Evolutionary conservation across 345 rosid species (phyloP).

Genomic region (Moringa oleifera): DNA sequence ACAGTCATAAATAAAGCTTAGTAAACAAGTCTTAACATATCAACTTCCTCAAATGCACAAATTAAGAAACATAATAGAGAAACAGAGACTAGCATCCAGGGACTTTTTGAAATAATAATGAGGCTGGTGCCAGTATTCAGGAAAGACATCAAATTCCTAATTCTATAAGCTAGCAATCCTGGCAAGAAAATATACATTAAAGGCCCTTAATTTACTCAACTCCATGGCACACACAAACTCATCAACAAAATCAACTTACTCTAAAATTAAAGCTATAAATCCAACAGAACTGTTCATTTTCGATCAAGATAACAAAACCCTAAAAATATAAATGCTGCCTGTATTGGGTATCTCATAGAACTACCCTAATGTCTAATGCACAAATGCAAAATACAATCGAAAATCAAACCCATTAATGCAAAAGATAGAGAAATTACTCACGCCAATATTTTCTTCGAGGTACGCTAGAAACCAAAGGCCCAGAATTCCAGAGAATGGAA

Average conservation of each 20-base stretch:
- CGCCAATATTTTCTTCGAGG: constrained; percentile 16
- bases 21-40: background rate
- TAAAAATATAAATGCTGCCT: background rate
- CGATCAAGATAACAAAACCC: background rate
- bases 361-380: background rate
- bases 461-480: background rate
- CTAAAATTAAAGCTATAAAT: background rate
- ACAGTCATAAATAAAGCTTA: background rate
- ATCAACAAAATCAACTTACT: constrained; percentile 8
- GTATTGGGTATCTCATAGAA: background rate
- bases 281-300: background rate
- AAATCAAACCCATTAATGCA: constrained; percentile 4
- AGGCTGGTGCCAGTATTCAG: constrained; percentile 5
- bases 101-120: background rate
- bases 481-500: constrained; percentile 9
- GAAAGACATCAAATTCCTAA: background rate
- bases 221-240: too few relatives aligned
- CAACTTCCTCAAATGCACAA: background rate
- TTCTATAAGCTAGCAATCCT: too few relatives aligned
- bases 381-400: background rate
- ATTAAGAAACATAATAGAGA: background rate
- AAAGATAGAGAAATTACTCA: constrained; percentile 15
- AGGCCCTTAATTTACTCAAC: background rate
- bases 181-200: constrained; percentile 10
- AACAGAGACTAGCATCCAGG: background rate